Evolutionary conservation across 2,329 filamentous ascomycete species (phyloP).

Genomic region (Penicillium concentricum): DNA sequence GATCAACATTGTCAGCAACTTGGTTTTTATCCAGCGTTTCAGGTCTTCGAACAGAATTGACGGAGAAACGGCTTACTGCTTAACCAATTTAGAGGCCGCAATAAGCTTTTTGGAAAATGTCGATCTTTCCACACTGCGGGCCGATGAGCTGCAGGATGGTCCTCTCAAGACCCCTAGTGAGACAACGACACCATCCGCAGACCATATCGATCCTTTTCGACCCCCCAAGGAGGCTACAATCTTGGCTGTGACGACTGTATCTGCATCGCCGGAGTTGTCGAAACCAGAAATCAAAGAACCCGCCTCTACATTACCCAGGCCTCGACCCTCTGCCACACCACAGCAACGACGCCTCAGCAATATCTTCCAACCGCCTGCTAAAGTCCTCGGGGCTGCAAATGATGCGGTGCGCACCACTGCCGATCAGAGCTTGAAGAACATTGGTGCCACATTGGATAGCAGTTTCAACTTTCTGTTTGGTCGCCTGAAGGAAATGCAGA

Average conservation of each 20-base stretch:
- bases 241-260: conserved; percentile 29
- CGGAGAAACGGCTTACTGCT: conserved; percentile 91
- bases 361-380: conserved; percentile 79
- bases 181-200: conserved; percentile 23
- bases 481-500: conserved; percentile 68
- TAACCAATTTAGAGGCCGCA: conserved; percentile 93
- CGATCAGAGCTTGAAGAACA: conserved; percentile 88
- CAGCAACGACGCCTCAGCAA: conserved; percentile 79
- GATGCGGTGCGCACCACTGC: conserved; percentile 85
- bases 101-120: conserved; percentile 95
- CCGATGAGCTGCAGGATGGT: conserved; percentile 71
- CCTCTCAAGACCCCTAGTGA: conserved; percentile 56
- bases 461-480: conserved; percentile 94
- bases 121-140: conserved; percentile 81
- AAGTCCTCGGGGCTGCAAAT: conserved; percentile 75
- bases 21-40: conserved; percentile 93
- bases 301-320: conserved; percentile 35
- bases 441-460: conserved; percentile 83
- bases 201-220: conserved; percentile 28
- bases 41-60: conserved; percentile 81
- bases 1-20: conserved; percentile 87
- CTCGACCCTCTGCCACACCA: conserved; percentile 36
- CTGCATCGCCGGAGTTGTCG: conserved; percentile 30
- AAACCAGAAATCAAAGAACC: conserved; percentile 29
- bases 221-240: conserved; percentile 25